Conservation (phyloP, 495 filamentous ascomycete species). For the Aspergillus homomorphus region DNA sequence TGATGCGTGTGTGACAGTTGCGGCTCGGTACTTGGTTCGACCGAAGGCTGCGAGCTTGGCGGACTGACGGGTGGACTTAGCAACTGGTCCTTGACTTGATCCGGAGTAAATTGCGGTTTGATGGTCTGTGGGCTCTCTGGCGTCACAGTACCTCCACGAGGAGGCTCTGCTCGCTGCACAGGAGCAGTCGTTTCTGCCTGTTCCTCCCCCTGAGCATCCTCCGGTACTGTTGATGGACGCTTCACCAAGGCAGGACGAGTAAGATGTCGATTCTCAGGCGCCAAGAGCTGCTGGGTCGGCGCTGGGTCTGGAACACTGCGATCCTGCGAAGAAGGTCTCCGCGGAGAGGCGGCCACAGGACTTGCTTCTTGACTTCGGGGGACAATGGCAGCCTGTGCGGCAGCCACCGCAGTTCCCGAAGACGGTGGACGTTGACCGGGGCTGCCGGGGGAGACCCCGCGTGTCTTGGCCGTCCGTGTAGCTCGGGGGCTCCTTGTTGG, state of each 20-base stretch:
- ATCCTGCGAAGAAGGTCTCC: conserved; percentile 6
- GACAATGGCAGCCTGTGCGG: conserved; percentile 30
- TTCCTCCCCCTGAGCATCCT: conserved; percentile 55
- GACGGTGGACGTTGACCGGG: conserved; percentile 40
- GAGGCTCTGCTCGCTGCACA: conserved; percentile 6
- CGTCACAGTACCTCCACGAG: conserved; percentile 6
- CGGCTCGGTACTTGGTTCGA: conserved; percentile 8
- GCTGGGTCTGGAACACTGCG: neutral
- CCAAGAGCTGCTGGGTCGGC: conserved; percentile 5
- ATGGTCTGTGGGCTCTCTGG: conserved; percentile 14
- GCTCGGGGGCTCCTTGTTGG: conserved; percentile 42
- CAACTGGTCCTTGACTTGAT: conserved; percentile 6
- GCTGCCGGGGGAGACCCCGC: conserved; percentile 29
- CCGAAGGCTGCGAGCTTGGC: conserved; percentile 12
- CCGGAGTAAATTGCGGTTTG: conserved; percentile 17
- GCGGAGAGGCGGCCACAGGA: conserved; percentile 11
- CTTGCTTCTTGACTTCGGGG: conserved; percentile 14
- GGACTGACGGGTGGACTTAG: conserved; percentile 18
- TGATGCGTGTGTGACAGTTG: conserved; percentile 25
- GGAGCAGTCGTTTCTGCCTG: conserved; percentile 23
- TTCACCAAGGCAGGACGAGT: conserved; percentile 37
- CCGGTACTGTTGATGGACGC: conserved; percentile 60
- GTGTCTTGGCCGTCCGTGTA: conserved; percentile 46
- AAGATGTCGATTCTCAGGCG: conserved; percentile 8
- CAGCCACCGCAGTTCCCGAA: conserved; percentile 37